Conservation (phyloP, 495 filamentous ascomycete genomes). For the Neurospora tetrasperma region DNA sequence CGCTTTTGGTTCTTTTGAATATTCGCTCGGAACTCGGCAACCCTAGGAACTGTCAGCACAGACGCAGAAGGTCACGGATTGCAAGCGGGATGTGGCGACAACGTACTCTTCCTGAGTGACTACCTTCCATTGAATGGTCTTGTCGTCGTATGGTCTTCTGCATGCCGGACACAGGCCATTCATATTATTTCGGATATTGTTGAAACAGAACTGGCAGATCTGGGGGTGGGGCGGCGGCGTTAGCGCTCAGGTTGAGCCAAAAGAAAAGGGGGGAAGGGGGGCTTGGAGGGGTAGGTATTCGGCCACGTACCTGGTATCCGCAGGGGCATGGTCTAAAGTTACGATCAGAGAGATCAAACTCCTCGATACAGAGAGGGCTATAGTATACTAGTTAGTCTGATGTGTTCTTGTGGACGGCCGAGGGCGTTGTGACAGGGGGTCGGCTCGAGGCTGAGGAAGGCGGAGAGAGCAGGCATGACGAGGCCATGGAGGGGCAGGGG, state of each 20-base stretch:
- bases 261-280: constrained; percentile 1
- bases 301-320: constrained; percentile 76
- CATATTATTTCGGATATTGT: constrained; percentile 94
- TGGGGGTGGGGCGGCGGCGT: constrained; percentile 24
- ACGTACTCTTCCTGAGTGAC: constrained; percentile 87
- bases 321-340: constrained; percentile 97
- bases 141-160: constrained; percentile 87
- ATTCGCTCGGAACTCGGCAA: constrained; percentile 67
- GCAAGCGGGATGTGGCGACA: not conserved
- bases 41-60: constrained; percentile 28
- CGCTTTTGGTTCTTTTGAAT: constrained; percentile 84
- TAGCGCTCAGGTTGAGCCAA: constrained; percentile 9
- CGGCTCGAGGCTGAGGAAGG: constrained; percentile 1
- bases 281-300: not conserved
- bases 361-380: constrained; percentile 96
- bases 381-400: not conserved
- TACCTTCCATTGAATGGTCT: constrained; percentile 90
- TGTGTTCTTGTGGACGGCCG: constrained; percentile 9
- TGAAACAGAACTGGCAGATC: constrained; percentile 99
- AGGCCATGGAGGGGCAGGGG: not conserved
- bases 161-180: constrained; percentile 95
- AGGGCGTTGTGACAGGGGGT: not conserved
- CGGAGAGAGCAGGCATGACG: constrained; percentile 5
- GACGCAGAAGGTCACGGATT: not conserved
- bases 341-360: constrained; percentile 93